Percentiles rank a stretch among this genome's conserved stretches.
Evolutionary conservation across 257 asterid species (phyloP).

Genomic region (Rauvolfia tetraphylla): DNA sequence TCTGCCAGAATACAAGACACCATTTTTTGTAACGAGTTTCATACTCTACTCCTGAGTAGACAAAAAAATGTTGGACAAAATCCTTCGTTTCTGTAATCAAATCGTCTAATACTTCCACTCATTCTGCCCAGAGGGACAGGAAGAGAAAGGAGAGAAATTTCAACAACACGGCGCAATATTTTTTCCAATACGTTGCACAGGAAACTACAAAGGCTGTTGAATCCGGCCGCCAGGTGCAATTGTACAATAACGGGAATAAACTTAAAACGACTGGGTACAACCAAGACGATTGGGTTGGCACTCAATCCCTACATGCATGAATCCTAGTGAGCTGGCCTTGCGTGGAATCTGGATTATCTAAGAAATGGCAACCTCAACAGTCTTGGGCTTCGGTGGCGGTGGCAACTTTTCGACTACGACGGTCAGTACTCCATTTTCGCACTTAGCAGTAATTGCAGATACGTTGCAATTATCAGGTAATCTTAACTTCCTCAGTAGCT

Average conservation of each 20-base stretch:
- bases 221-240: neutral
- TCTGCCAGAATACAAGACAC: neutral
- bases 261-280: neutral
- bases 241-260: neutral
- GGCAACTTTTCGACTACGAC: constrained; percentile 73
- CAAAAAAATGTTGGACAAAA: too few species aligned
- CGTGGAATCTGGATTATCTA: constrained; percentile 18
- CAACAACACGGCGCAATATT: too few species aligned
- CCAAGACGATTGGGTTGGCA: neutral
- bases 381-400: constrained; percentile 67
- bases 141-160: too few species aligned
- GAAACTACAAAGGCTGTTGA: too few species aligned
- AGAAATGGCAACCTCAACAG: constrained; percentile 52
- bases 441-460: constrained; percentile 56
- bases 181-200: too few species aligned
- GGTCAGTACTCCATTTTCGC: constrained; percentile 67
- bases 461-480: constrained; percentile 53
- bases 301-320: neutral
- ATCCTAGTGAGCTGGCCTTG: neutral
- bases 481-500: constrained; percentile 55
- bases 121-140: too few species aligned
- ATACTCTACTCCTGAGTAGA: too few species aligned
- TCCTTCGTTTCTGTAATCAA: too few species aligned
- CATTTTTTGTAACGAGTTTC: too few species aligned
- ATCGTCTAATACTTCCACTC: too few species aligned